These are phyloP conservation scores for Monosporascus sp. DNA, from an alignment of 2,329 filamentous ascomycete species.

Conservation along the genomic window DNA sequence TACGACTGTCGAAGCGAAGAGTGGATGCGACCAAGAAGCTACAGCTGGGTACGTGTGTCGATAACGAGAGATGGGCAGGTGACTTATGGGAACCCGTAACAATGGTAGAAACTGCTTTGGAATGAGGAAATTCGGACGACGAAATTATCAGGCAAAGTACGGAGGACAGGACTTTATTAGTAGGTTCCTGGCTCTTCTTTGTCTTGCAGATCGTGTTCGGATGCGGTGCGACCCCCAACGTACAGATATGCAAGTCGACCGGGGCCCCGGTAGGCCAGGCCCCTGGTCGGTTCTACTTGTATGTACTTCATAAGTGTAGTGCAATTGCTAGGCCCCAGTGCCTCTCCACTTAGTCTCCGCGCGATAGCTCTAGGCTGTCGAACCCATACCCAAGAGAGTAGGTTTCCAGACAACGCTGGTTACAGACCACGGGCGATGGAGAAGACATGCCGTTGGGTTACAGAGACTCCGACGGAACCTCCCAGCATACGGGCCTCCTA, in stretches of 20 bases:
- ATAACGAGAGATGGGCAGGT: too few species aligned
- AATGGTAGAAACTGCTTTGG: too few species aligned
- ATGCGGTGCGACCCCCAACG: background rate
- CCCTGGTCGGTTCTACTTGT: background rate
- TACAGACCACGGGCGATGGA: too few species aligned
- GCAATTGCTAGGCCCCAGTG: background rate
- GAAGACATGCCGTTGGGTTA: too few species aligned
- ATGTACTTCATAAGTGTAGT: background rate
- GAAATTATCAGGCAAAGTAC: background rate
- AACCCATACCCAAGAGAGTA: too few species aligned
- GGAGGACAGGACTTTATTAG: background rate
- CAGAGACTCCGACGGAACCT: too few species aligned
- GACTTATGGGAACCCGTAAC: too few species aligned
- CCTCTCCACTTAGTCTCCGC: background rate
- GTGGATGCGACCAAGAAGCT: background rate
- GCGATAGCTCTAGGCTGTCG: too few species aligned
- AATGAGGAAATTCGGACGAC: background rate
- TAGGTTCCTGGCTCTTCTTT: background rate
- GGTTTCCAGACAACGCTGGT: too few species aligned
- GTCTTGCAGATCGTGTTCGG: background rate
- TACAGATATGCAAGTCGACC: background rate
- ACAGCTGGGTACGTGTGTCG: background rate
- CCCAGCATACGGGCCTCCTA: too few species aligned
- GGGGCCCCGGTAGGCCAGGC: background rate
- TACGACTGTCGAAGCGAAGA: background rate